Percentiles rank a stretch among this genome's conserved stretches.
phyloP scores from a whole-genome alignment of 306 rosid species.

The Rubus parviflorus region DNA sequence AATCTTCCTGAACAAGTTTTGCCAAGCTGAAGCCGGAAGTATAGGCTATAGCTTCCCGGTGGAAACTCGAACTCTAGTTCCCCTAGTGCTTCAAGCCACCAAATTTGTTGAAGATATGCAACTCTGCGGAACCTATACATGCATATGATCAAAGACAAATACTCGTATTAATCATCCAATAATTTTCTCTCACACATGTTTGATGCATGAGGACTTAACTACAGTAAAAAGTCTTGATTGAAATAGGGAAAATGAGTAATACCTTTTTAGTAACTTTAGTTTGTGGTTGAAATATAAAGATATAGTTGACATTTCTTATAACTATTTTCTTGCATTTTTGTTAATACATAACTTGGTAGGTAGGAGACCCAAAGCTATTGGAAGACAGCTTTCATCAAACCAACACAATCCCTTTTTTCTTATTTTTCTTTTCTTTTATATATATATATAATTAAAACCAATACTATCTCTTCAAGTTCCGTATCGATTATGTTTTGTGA shows the following conservation, averaged over 20 bases:
- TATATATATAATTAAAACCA: background rate
- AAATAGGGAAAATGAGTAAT: too few species aligned
- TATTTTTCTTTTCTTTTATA: too few species aligned
- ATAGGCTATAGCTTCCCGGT: constrained; percentile 54
- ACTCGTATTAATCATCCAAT: background rate
- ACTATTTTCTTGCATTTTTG: background rate
- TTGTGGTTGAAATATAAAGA: background rate
- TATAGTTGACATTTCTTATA: background rate
- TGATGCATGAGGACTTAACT: too few species aligned
- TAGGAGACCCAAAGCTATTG: background rate
- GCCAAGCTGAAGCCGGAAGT: constrained; percentile 74
- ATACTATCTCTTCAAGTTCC: background rate
- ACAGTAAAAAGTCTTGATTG: too few species aligned
- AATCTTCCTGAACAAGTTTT: constrained; percentile 46
- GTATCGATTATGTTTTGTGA: background rate
- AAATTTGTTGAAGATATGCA: constrained; percentile 80
- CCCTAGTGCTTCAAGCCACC: constrained; percentile 89
- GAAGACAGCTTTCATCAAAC: background rate
- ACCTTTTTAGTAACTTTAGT: background rate
- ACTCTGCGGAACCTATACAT: constrained; percentile 55
- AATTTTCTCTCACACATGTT: too few species aligned
- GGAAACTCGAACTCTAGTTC: constrained; percentile 79
- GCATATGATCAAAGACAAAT: background rate
- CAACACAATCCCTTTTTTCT: too few species aligned
- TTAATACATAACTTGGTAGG: background rate